Evolutionary conservation across 2,329 filamentous ascomycete genomes (phyloP).

Genomic region (Lecanosticta acicola): DNA sequence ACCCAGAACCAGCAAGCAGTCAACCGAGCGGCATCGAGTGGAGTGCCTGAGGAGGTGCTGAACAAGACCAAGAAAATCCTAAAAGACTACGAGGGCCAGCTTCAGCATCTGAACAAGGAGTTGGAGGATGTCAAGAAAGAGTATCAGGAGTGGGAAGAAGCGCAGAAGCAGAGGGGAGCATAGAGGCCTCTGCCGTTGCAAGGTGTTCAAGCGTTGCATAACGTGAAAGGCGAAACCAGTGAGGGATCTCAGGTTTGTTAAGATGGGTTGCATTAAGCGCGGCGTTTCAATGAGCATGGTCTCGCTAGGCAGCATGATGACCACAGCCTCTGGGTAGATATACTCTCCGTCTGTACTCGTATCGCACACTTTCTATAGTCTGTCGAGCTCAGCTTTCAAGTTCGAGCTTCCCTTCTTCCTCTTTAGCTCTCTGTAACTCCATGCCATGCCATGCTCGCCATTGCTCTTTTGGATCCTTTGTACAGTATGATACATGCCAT

Average conservation of each 20-base stretch:
- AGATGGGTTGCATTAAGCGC: neutral
- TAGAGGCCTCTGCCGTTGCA: too few relatives aligned
- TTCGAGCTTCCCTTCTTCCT: neutral
- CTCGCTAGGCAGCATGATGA: neutral
- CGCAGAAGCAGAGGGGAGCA: slow-evolving; percentile 8
- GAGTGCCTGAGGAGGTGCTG: slow-evolving; percentile 64
- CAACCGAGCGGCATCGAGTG: slow-evolving; percentile 44
- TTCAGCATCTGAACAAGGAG: slow-evolving; percentile 66
- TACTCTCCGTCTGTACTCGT: neutral
- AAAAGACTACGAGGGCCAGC: slow-evolving; percentile 75
- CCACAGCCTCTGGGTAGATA: neutral
- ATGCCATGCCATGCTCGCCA: neutral
- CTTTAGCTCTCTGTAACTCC: neutral
- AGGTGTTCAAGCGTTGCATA: neutral
- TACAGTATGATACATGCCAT: slow-evolving; percentile 17
- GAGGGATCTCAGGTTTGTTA: neutral
- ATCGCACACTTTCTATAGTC: neutral
- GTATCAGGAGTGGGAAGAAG: slow-evolving; percentile 50
- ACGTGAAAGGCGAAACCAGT: neutral
- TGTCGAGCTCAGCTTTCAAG: neutral
- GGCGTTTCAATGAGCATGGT: neutral
- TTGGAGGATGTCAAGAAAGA: slow-evolving; percentile 55
- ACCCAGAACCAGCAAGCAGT: slow-evolving; percentile 40
- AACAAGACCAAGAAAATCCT: slow-evolving; percentile 72
- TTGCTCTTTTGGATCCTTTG: neutral